These are phyloP conservation scores for Euphrasia confusa DNA, from an alignment of 257 asterid species.

Conservation along the genomic window DNA sequence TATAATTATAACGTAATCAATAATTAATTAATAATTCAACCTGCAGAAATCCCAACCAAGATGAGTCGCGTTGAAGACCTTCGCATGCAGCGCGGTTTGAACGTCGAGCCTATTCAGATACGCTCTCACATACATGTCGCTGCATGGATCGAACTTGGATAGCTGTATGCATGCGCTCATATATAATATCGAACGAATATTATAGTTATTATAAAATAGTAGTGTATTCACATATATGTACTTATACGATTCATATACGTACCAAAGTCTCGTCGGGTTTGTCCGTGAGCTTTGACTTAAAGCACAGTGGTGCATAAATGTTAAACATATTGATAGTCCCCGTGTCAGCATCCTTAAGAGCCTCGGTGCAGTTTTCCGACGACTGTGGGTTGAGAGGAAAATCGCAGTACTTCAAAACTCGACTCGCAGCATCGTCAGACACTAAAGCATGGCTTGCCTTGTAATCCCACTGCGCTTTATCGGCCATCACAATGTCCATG, in stretches of 20 bases:
- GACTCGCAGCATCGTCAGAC: slow-evolving; percentile 33
- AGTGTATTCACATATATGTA: too few relatives aligned
- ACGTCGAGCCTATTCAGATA: slow-evolving; percentile 67
- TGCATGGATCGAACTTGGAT: slow-evolving; percentile 52
- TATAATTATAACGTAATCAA: too few relatives aligned
- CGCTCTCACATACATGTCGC: slow-evolving; percentile 49
- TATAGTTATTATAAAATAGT: too few relatives aligned
- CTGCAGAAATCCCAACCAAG: slow-evolving; percentile 76
- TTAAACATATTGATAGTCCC: slow-evolving; percentile 43
- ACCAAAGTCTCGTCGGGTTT: slow-evolving; percentile 49
- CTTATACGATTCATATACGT: background rate
- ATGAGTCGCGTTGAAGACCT: slow-evolving; percentile 50
- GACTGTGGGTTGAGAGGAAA: slow-evolving; percentile 33
- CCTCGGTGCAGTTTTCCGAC: slow-evolving; percentile 27
- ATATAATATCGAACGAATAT: too few relatives aligned
- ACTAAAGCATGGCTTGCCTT: slow-evolving; percentile 62
- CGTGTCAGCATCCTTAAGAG: slow-evolving; percentile 24
- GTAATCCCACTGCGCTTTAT: slow-evolving; percentile 54
- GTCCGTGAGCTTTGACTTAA: slow-evolving; percentile 35
- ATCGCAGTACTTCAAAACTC: slow-evolving; percentile 40
- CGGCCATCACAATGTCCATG: slow-evolving; percentile 56
- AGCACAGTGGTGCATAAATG: slow-evolving; percentile 67
- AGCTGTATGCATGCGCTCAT: too few relatives aligned
- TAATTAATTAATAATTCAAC: slow-evolving; percentile 30
- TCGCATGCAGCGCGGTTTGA: slow-evolving; percentile 76